Conservation (phyloP, 768 basidiomycete species). For the Pleurotus tuber-regium region DNA sequence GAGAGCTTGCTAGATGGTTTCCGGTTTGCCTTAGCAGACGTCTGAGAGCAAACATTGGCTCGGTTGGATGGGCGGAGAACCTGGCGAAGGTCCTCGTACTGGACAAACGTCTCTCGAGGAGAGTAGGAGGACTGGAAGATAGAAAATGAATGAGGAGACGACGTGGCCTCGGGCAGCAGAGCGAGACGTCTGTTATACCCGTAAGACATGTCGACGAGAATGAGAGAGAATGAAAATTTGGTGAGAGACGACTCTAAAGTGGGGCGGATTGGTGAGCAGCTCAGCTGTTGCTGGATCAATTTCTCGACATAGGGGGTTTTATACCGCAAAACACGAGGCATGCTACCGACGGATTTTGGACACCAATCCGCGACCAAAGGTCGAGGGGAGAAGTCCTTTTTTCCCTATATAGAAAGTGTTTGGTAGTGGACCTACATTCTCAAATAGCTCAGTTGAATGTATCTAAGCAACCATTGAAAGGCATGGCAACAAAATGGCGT, state of each 20-base stretch:
- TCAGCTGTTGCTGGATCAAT: constrained; percentile 7
- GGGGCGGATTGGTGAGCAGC: constrained; percentile 6
- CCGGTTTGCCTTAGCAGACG: neutral
- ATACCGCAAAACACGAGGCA: constrained; percentile 8
- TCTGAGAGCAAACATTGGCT: neutral
- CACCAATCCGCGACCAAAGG: neutral
- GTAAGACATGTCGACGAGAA: constrained; percentile 29
- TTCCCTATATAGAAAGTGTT: neutral
- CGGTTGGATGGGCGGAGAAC: constrained; percentile 28
- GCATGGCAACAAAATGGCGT: constrained; percentile 5
- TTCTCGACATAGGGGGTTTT: neutral
- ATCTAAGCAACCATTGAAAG: constrained; percentile 7
- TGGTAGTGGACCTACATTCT: neutral
- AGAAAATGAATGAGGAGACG: constrained; percentile 27
- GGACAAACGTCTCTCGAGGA: constrained; percentile 35
- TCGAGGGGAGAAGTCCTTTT: neutral
- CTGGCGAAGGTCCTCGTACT: constrained; percentile 37
- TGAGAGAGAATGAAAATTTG: constrained; percentile 3
- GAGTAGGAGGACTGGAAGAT: constrained; percentile 33
- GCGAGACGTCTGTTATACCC: constrained; percentile 19
- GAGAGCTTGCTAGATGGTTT: constrained; percentile 3
- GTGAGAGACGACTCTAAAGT: neutral
- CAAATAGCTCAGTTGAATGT: constrained; percentile 6
- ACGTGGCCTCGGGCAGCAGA: constrained; percentile 26
- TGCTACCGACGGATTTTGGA: neutral